Percentiles rank a stretch among this genome's conserved stretches.
Conservation (phyloP, 2,329 filamentous ascomycete genomes). For the Sporothrix phasma region DNA sequence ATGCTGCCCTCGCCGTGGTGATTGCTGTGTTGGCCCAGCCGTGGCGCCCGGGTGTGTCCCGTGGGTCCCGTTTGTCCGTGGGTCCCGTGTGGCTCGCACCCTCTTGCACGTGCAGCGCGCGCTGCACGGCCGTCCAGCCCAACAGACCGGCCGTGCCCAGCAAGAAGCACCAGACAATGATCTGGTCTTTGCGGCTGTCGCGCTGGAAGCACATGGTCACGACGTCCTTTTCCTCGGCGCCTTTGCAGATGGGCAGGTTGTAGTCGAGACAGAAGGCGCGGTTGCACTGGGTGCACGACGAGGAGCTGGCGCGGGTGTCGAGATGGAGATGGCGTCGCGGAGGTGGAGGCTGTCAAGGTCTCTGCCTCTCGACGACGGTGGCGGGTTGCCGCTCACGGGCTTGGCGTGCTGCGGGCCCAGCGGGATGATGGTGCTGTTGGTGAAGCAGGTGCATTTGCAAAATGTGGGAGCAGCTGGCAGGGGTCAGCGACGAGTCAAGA, state of each 20-base stretch:
- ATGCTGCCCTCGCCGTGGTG: background rate
- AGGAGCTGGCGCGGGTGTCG: slow-evolving; percentile 29
- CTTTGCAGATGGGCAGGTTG: slow-evolving; percentile 52
- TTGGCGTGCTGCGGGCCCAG: slow-evolving; percentile 38
- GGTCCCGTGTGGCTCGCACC: background rate
- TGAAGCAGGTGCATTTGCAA: slow-evolving; percentile 62
- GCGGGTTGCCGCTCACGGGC: slow-evolving; percentile 21
- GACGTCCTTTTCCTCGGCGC: slow-evolving; percentile 51
- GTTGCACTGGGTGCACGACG: slow-evolving; percentile 52
- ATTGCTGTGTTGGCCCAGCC: slow-evolving; percentile 2
- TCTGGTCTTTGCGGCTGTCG: slow-evolving; percentile 55
- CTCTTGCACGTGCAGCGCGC: slow-evolving; percentile 35
- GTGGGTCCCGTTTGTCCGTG: too few species aligned
- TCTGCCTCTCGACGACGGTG: slow-evolving; percentile 16
- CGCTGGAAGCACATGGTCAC: slow-evolving; percentile 56
- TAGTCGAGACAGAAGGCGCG: slow-evolving; percentile 54
- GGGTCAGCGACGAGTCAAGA: background rate
- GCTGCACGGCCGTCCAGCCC: slow-evolving; percentile 48
- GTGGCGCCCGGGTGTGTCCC: slow-evolving; percentile 11
- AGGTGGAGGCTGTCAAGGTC: slow-evolving; percentile 13
- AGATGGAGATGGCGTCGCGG: too few species aligned
- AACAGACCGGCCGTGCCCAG: slow-evolving; percentile 48
- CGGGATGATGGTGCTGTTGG: slow-evolving; percentile 57
- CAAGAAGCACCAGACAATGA: slow-evolving; percentile 57
- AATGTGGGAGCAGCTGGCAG: slow-evolving; percentile 49